Evolutionary conservation across 2,329 filamentous ascomycete genomes (phyloP).

Genomic region (Fusarium nisikadoi): DNA sequence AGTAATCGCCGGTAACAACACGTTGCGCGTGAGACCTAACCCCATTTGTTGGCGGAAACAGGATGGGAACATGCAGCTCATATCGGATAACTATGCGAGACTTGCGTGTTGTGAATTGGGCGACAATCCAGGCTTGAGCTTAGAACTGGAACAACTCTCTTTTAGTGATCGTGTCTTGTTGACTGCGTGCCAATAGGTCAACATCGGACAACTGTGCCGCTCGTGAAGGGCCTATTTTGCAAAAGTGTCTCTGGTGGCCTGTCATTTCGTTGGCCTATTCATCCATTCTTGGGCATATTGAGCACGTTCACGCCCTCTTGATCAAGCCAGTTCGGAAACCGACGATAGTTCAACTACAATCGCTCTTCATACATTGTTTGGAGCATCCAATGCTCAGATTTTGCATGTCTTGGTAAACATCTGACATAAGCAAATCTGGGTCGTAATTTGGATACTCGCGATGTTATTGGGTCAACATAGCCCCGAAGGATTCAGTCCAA

Average conservation of each 20-base stretch:
- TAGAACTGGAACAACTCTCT: background rate
- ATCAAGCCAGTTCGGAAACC: background rate
- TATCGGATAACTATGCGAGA: background rate
- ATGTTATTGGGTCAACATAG: background rate
- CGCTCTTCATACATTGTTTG: background rate
- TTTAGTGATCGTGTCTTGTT: no score
- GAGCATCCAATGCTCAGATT: background rate
- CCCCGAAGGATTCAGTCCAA: conserved; percentile 6
- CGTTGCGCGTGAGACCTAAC: background rate
- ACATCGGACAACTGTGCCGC: background rate
- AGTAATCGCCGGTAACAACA: background rate
- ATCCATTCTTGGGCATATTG: background rate
- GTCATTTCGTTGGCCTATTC: background rate
- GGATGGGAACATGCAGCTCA: background rate
- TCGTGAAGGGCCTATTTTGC: background rate
- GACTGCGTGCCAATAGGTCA: no score
- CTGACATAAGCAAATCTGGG: background rate
- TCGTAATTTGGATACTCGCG: background rate
- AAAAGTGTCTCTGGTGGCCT: background rate
- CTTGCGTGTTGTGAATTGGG: background rate
- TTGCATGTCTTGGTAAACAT: background rate
- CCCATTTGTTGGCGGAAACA: background rate
- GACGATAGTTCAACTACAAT: rapidly evolving
- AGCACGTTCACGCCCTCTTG: background rate
- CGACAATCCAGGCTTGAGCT: background rate